Base-by-base conservation (phyloP, 768 basidiomycete species). In the Clavulina sp. region DNA sequence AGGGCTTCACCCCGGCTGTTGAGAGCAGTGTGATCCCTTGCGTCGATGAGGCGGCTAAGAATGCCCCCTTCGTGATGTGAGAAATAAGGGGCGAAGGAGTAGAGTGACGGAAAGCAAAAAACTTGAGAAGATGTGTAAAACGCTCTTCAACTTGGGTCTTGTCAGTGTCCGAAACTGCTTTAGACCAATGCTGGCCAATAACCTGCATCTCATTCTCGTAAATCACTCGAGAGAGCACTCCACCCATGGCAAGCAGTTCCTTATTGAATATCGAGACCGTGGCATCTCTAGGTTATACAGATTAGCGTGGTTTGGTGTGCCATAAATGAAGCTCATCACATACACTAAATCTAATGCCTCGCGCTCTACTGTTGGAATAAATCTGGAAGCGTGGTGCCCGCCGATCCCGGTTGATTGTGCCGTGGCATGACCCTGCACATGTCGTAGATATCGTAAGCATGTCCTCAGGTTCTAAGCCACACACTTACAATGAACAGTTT, bases 341-440 rank as follows among this genome's bases (percentile, higher is more conserved):
- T 44, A 85, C 81, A 88, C 81, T 29, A 92, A 69, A 64, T 87
- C 89, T 56, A 92, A 82, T 0, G 83, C 84, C 66, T 97, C 93
- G 55, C 93, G 76, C 63, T 97, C 93, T 5, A 97, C 92, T 0
- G 92, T 96, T 6, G 89, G 86, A 52, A 97, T 92, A 61, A 95
- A 95, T 2, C 91, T 72, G 5, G 84, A 80, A 0, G 87, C 71
- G 59, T 82, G 70, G 53, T 80, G 75, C 0, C 77, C 77, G 2
- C 74, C 75, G 9, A 74, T 69, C 30, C 93, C 92, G 1, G 91
- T 93, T 6, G 89, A 93, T 66, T 97, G 93, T 3, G 74, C 81
- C 3, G 89, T 95, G 16, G 87, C 77, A 63, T 92, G 88, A 13
- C 88, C 87, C 84, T 86, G 49, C 18, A 38, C 9, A 24, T n/a